These are phyloP conservation scores for Telopea speciosissima DNA, from an alignment of 177 flowering plant species.

Conservation along the genomic window DNA sequence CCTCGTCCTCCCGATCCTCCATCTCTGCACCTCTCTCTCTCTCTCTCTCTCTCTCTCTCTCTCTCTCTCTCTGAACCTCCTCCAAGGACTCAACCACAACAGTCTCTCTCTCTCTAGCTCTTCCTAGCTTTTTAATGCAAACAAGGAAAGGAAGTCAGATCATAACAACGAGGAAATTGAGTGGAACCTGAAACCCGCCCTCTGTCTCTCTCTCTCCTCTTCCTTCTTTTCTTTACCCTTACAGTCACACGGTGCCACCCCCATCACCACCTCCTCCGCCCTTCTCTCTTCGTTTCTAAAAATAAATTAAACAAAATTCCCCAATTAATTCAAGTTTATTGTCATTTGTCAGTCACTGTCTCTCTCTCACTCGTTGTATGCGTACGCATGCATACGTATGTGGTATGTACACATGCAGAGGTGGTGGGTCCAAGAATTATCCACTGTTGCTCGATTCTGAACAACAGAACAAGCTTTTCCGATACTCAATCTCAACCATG, in stretches of 20 bases:
- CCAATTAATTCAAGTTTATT: slow-evolving; percentile 3
- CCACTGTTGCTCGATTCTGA: not conserved
- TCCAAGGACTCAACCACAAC: too few relatives aligned
- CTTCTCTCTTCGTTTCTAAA: not conserved
- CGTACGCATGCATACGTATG: not conserved
- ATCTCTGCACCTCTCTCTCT: slow-evolving; percentile 6
- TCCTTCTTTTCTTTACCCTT: not conserved
- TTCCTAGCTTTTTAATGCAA: slow-evolving; percentile 12
- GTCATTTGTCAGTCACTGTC: not conserved
- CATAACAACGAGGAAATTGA: not conserved
- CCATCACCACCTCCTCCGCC: not conserved
- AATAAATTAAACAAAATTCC: not conserved
- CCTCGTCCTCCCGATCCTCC: slow-evolving; percentile 22
- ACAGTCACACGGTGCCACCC: too few relatives aligned
- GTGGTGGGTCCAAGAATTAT: not conserved
- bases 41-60: slow-evolving; percentile 2
- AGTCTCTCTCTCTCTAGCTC: slow-evolving; percentile 7
- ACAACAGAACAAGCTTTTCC: too few relatives aligned
- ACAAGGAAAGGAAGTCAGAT: slow-evolving; percentile 20
- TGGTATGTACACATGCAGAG: too few relatives aligned
- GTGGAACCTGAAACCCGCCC: not conserved
- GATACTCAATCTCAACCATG: not conserved
- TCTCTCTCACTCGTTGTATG: not conserved
- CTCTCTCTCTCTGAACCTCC: not conserved
- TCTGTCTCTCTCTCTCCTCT: not conserved